A percentile compares a stretch with the other conserved stretches of the same genome.
Evolutionary conservation across 78 protist species (phyloP).

Genomic region (Pigoraptor vietnamica): DNA sequence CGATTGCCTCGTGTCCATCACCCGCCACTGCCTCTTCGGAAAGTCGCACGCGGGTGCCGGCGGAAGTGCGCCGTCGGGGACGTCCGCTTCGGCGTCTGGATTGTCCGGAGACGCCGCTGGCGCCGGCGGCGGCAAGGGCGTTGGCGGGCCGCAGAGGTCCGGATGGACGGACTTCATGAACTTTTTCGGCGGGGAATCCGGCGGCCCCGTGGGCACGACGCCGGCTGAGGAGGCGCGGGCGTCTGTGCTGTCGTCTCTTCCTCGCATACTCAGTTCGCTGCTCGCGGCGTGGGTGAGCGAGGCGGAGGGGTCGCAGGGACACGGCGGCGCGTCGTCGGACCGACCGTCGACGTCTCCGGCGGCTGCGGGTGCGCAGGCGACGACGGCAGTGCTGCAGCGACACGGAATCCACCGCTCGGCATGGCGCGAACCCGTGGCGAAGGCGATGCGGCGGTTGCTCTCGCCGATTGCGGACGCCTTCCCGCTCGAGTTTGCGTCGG

Average conservation of each 20-base stretch:
- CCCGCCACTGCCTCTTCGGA: neutral
- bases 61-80: neutral
- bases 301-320: too few species aligned
- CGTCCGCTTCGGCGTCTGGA: neutral
- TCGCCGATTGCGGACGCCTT: neutral
- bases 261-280: neutral
- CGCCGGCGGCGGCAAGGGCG: neutral
- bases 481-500: neutral
- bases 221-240: neutral
- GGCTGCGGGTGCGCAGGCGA: too few species aligned
- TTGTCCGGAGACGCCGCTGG: too few species aligned
- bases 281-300: neutral
- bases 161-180: neutral
- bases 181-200: neutral
- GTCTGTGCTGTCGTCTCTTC: neutral
- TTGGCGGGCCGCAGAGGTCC: neutral
- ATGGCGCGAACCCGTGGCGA: neutral
- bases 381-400: neutral
- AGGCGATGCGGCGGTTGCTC: neutral
- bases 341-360: too few species aligned
- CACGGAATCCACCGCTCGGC: neutral
- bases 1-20: neutral
- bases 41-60: too few species aligned
- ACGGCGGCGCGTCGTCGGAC: too few species aligned
- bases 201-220: neutral